Evolutionary conservation across 805 yeast genomes (phyloP).

Genomic region (Kazachstania taianensis): DNA sequence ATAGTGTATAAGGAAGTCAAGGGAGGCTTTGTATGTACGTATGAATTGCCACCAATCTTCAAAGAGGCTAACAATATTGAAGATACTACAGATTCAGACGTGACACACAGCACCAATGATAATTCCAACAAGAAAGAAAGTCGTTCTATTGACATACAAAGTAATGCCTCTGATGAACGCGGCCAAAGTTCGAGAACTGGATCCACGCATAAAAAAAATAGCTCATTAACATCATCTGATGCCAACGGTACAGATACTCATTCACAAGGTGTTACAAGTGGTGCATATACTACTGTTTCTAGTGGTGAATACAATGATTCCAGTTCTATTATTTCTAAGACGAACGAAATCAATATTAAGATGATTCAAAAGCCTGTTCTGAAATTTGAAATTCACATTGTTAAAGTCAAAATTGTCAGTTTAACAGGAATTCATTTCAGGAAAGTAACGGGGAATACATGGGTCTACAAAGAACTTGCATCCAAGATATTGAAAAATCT

Average conservation of each 20-base stretch:
- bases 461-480: slow-evolving; percentile 90
- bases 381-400: slow-evolving; percentile 84
- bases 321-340: neutral
- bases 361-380: slow-evolving; percentile 41
- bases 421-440: slow-evolving; percentile 92
- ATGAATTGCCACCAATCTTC: slow-evolving; percentile 1
- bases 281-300: neutral
- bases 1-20: slow-evolving; percentile 82
- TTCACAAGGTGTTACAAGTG: neutral
- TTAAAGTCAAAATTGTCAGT: slow-evolving; percentile 83
- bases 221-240: neutral
- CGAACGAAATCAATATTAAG: neutral
- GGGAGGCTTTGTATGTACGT: slow-evolving; percentile 81
- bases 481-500: slow-evolving; percentile 70
- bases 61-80: neutral
- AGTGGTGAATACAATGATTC: neutral
- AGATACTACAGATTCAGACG: no score
- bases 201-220: neutral
- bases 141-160: neutral
- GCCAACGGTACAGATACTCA: neutral
- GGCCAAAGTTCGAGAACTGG: neutral
- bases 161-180: neutral
- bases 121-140: neutral
- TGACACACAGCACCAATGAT: no score
- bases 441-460: slow-evolving; percentile 85